Evolutionary conservation across 192 early-diverging fungal genomes (phyloP), one percentile per base, ranked within the genome.

Genomic region (Irineochytrium annulatum): DNA sequence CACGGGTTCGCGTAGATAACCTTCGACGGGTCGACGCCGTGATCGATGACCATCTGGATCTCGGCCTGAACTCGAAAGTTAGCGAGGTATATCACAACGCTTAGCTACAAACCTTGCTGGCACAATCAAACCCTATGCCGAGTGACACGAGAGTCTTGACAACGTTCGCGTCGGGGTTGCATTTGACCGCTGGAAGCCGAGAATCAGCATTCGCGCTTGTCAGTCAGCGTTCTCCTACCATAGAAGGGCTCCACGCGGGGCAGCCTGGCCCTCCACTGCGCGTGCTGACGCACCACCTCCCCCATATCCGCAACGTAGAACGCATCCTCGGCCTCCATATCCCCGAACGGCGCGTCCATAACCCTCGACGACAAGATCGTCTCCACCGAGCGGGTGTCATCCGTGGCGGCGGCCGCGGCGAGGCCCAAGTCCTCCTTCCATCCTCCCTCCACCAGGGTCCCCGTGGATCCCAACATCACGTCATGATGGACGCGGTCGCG

Each of bases 1-100:
- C 97, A 99, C n/a, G 96, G 96, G 77, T 99, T 95, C 54, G 97
- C 95, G 56, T 95, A 99, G 58, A 99, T 95, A 69, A 99, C 89
- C 41, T 85, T 78, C 1, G 65, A 76, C 3, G 90, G 78, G 30
- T 86, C 78, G 3, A 87, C 85, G 52, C 91, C 90, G 34, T 84
- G 62, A 30, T 81, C 75, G 35, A 97, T 78, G 34, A 87, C 86
- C 41, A 83, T 79, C 59, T 91, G 81, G 26, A 99, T 89, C 83
- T 99, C 97, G 35, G 76, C 78, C 43, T 67, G 43, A 64, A 66
- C n/a, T n/a, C n/a, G n/a, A n/a, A n/a, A n/a, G n/a, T n/a, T n/a
- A n/a, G n/a, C n/a, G n/a, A n/a, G n/a, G n/a, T n/a, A n/a, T n/a
- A n/a, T n/a, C n/a, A n/a, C 24, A 45, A 16, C 11, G 16, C 53